Evolutionary conservation across 2,329 filamentous ascomycete species (phyloP).

Genomic region (Penicillium brasilianum): DNA sequence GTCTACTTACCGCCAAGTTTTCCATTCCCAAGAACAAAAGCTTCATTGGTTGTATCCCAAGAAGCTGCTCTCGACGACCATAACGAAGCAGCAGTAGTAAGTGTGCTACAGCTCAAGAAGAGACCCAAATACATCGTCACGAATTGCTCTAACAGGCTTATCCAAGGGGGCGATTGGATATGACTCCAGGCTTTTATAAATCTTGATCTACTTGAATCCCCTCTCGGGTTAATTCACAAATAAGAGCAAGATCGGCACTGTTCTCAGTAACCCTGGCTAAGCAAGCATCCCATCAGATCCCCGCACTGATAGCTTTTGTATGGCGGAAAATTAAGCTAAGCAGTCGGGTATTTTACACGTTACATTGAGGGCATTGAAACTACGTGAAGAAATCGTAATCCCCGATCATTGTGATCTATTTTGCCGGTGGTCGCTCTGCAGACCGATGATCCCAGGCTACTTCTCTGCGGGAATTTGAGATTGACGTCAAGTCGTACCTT

Average conservation of each 20-base stretch:
- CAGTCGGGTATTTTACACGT: conserved; percentile 2
- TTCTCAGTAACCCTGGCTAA: not conserved
- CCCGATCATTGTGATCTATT: not conserved
- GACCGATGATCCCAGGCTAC: not conserved
- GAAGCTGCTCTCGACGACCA: conserved; percentile 5
- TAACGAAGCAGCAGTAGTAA: not conserved
- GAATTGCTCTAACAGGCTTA: not conserved
- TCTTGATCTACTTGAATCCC: not conserved
- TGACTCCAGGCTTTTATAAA: not conserved
- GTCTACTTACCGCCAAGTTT: conserved; percentile 18
- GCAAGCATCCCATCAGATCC: not conserved
- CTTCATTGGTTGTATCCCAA: conserved; percentile 12
- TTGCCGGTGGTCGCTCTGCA: not conserved
- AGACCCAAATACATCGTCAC: not conserved
- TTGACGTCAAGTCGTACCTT: no score
- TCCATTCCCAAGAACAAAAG: conserved; percentile 25
- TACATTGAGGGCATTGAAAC: not conserved
- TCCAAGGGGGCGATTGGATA: not conserved
- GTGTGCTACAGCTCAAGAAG: not conserved
- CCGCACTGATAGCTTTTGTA: conserved; percentile 1
- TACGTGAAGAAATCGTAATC: not conserved
- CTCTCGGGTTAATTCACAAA: not conserved
- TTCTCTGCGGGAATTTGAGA: not conserved
- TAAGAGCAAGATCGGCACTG: not conserved
- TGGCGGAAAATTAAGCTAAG: not conserved